Evolutionary conservation across 2,329 filamentous ascomycete species (phyloP), one percentile per base, ranked within the genome.

Genomic region (Clathrospora elynae): DNA sequence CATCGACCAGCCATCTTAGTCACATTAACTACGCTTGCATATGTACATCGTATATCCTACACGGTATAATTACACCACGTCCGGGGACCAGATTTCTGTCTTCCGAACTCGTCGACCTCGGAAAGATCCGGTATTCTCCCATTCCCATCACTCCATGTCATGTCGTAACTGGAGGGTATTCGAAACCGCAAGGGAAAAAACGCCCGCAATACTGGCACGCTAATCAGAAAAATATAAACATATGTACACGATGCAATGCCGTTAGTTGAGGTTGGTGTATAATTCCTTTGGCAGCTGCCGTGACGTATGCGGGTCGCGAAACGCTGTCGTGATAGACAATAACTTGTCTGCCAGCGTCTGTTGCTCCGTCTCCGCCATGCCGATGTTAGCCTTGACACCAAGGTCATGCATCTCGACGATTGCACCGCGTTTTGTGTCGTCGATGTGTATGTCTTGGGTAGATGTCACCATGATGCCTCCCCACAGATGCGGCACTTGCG

Each of bases 391-490:
- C n/a, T 38, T 59, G 5, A 70, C 46, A 2, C 68, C 68, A 37
- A 72, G 36, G 1, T 70, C 59, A 6, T 42, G 54, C 44, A 70
- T 24, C 46, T 71, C 67, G 29, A 69, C 35, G 0, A 53, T 49
- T 0, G 38, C 46, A 2, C 49, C 51, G 6, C 50, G 43, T 35
- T 63, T 64, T 13, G 43, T 42, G 7, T 61, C 59, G 13, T 63
- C 57, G 20, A 70, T 59, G 5, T 58, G 55, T 14, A 70, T 62
- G 19, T 72, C 61, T 35, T 63, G 61, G 17, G 59, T 67, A 12
- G 70, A 68, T 12, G 59, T 67, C 17, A 71, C 67, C 64, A 73
- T 70, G 46, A 72, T 71, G 17, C 66, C 60, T 25, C 68, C 68
- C 48, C 68, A 71, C 0, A 60, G 44, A 41, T 61, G 51, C 2